These are phyloP conservation scores for Lentinula novae-zelandiae DNA, from an alignment of 1,284 basidiomycete genomes.

Conservation along the genomic window DNA sequence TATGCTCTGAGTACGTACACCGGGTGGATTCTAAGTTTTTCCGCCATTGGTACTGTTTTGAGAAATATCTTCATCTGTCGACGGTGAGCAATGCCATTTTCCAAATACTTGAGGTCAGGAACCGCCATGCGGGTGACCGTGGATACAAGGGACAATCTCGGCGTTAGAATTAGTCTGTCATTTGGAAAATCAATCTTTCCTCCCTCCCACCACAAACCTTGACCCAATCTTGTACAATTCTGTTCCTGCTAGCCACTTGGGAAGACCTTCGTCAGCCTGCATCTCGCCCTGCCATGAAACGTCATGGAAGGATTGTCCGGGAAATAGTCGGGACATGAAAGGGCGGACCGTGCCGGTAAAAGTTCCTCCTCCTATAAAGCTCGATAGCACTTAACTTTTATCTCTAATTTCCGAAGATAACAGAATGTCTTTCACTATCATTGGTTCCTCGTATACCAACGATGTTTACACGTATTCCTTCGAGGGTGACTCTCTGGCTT, in stretches of 20 bases:
- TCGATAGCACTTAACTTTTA: neutral
- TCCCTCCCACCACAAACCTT: neutral
- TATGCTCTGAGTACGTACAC: neutral
- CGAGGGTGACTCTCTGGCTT: slow-evolving; percentile 37
- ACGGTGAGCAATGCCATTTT: neutral
- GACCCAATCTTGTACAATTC: neutral
- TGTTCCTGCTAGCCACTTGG: neutral
- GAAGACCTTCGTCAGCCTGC: neutral
- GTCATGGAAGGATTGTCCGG: neutral
- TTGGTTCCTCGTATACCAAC: slow-evolving; percentile 64
- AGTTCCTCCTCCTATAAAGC: neutral
- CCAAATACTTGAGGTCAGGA: neutral
- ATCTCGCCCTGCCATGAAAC: neutral
- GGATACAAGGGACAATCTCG: neutral
- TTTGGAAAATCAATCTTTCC: neutral
- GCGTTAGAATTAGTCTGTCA: neutral
- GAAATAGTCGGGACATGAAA: neutral
- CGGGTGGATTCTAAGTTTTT: neutral
- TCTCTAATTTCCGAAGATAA: neutral
- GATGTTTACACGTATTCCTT: slow-evolving; percentile 52
- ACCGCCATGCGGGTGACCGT: slow-evolving; percentile 1
- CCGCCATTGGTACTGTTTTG: neutral
- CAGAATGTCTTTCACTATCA: slow-evolving; percentile 40
- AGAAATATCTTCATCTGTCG: neutral
- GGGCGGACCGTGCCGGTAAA: neutral